Base-by-base conservation (phyloP, 805 yeast species). In the Starmerella apis region DNA sequence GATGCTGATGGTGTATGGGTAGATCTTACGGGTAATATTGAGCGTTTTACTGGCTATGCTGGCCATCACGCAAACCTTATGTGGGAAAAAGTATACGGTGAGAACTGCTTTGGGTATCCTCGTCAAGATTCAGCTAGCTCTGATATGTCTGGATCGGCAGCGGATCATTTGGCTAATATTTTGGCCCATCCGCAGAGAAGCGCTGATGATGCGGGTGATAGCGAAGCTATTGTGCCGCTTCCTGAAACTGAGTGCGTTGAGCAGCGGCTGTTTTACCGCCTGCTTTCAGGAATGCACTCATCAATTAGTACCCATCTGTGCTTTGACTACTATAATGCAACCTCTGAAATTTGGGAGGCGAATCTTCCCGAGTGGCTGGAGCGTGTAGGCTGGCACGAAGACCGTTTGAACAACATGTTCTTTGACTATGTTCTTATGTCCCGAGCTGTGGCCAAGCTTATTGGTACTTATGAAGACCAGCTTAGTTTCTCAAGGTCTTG, bases 21-120 rank as follows among this genome's bases (percentile, higher is more conserved):
- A 25, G 86, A 88, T 61, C 73, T 92, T 50, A 72, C 81, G 19
- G 85, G 83, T 48, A 94, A 94, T 62, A 96, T 95, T 0, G 99
- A 92, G 66, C 73, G 97, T 61, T 92, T 85, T 69, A 94, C 98
- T 0, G 98, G 98, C 0, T 92, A 92, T 62, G 83, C 87, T 28
- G 98, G 98, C 27, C 79, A 81, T 46, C 95, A 92, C 61, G 86
- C 96, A 20, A 79, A 81, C 57, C 86, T 83, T 63, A 86, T 92
- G 43, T 92, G 99, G 99, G 73, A 78, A 36, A 86, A 94, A 56
- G 87, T 92, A 25, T 92, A 92, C 66, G 80, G 78, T 38, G 96
- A 92, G 59, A 88, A 88, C 69, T 87, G 96, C 64, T 88, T 88
- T 68, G 79, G 80, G 7, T 72, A 63, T 28, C 42, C 53, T 16